Evolutionary conservation across 345 rosid species (phyloP), one percentile per base, ranked within the genome.

Genomic region (Cardiospermum halicacabum): DNA sequence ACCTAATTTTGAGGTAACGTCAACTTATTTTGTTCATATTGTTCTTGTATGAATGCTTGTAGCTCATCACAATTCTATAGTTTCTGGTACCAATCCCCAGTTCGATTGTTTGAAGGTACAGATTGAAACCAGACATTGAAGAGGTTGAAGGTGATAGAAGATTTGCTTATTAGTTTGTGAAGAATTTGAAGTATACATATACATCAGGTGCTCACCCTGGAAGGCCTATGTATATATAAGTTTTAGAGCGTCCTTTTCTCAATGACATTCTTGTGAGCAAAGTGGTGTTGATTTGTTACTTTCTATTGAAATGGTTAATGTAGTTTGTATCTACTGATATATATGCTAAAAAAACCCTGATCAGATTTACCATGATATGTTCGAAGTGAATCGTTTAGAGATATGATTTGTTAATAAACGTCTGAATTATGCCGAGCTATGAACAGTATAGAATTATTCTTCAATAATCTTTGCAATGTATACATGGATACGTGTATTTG

Each of bases 201-300:
- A 40, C 56, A 64, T 51, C 37, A 27, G 51, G 61, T 64, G 74
- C 69, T 71, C 66, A 36, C 57, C 34, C 24, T 58, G 54, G 56
- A 24, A 59, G 56, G 56, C 66, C 34, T 37, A 21, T 53, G 67
- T 65, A 66, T 51, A 43, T n/a, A 43, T 43, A 16, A 3, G 1
- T 45, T 27, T 53, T 11, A 24, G 66, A 21, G 74, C 36, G 6
- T 19, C 22, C 27, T 21, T 18, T 28, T 59, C 60, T 12, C 13
- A 13, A n/a, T 34, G 64, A 25, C n/a, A 32, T 32, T 32, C 9
- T 37, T 43, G 40, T 53, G 59, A 60, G 65, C 48, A 68, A 1
- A 36, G 6, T 39, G 42, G 28, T 22, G 56, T 53, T 13, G 49
- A 53, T 53, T 26, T 53, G 3, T 53, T 53, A 22, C 4, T 22